A percentile compares a stretch with the other conserved stretches of the same genome.
Conservation (phyloP, 305 asterid genomes). For the Rubia peregrina region DNA sequence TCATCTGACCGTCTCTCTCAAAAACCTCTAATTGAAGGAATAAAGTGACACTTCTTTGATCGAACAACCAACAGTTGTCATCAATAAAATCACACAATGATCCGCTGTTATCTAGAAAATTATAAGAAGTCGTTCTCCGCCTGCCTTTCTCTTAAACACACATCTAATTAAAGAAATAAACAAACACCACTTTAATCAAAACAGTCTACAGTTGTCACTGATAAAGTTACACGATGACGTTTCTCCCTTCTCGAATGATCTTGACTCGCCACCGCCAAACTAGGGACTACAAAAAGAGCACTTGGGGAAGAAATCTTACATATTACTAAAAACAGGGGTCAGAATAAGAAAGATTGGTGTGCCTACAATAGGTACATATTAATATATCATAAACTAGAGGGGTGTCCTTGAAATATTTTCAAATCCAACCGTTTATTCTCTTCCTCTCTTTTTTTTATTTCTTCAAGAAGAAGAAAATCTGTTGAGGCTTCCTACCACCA, state of each 20-base stretch:
- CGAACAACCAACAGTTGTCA: too few relatives aligned
- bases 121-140: too few relatives aligned
- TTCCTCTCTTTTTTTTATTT: not conserved
- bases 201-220: not conserved
- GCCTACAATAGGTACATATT: not conserved
- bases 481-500: not conserved
- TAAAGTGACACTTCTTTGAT: too few relatives aligned
- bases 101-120: not conserved
- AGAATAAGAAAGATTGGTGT: not conserved
- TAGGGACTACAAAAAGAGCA: not conserved
- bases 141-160: not conserved
- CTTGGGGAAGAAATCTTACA: not conserved
- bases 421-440: not conserved
- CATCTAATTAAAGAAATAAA: not conserved
- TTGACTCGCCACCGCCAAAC: not conserved
- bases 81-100: too few relatives aligned
- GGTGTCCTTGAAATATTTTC: not conserved
- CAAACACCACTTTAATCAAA: not conserved
- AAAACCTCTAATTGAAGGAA: too few relatives aligned
- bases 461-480: not conserved
- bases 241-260: not conserved
- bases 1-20: not conserved
- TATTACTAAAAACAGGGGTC: not conserved
- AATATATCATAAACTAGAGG: not conserved
- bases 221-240: not conserved